Base-by-base conservation (phyloP, 1,139 yeast genomes). In the Hyphopichia pseudoburtonii region DNA sequence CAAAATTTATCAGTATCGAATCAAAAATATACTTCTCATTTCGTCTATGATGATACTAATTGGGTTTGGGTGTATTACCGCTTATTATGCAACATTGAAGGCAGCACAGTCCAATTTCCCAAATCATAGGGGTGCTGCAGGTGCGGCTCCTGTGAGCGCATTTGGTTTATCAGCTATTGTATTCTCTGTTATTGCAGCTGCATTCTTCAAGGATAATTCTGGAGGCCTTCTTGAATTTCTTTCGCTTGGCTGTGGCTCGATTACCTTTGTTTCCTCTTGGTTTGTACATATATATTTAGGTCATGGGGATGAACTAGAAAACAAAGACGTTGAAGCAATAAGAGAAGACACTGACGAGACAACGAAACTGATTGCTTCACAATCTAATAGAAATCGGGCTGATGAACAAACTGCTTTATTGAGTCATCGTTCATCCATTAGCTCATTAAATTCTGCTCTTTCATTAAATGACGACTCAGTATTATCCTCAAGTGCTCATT, bases 101-200 rank as follows among this genome's bases (percentile, higher is more conserved):
- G 81, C 84, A 7, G 76, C 85, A 2, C 84, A 86, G 16, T 65
- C 84, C 3, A 83, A 83, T 52, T 84, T 83, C 46, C 89, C 90
- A 0, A 62, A 73, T 25, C 79, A 82, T 50, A 67, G 84, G 48
- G 92, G 92, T 14, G 70, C 80, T 4, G 90, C 90, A 3, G 80
- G 81, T 4, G 80, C 83, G 1, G 62, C 76, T 16, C 85, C 85
- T 1, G 81, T 78, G 3, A 70, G 83, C 24, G 62, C 78, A 3
- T 79, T 71, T 53, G 86, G 84, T 0, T 58, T 79, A 40, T 60
- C 73, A 2, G 76, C 76, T 11, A 70, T 73, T 3, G 43, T 70
- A 11, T 69, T 70, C 46, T 64, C 73, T 3, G 43, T 73, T 1
- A 49, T 78, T 12, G 69, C 82, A 9, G 75, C 80, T 3, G 53